Evolutionary conservation across 2,329 filamentous ascomycete genomes (phyloP), one percentile per base, ranked within the genome.

Genomic region (Coleophoma cylindrospora): DNA sequence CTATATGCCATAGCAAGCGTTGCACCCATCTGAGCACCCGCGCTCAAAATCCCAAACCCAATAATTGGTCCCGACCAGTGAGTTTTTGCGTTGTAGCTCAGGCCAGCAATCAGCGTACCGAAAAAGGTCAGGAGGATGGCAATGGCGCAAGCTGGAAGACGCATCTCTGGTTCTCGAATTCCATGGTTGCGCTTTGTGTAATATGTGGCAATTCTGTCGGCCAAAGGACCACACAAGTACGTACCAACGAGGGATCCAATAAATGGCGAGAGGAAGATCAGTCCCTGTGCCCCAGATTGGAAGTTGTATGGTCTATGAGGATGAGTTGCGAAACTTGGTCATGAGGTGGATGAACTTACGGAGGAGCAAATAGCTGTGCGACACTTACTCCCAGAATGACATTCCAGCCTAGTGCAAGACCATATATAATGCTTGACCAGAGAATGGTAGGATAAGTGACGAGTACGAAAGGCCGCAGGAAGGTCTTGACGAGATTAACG

Each of bases 121-220:
- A 59, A 45, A 40, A 61, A 62, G 12, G 58, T 61, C 17, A 63
- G 52, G 15, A 68, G 17, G 13, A 56, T 6, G 52, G 68, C 46
- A 41, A 55, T 9, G 46, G 59, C 2, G 49, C 56, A 61, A 13
- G 54, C 54, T 2, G 77, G 77, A 3, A 83, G 63, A n/a, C 79
- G 70, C 77, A 82, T 81, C 58, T 81, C 77, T 0, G 79, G 76
- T 45, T 80, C 73, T 12, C 78, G 69, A 27, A 82, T 70, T 6
- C 79, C 79, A 6, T 72, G 69, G 54, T 81, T 82, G 38, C 69
- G 68, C 47, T 64, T 67, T 0, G 79, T 81, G n/a, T 74, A 65
- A 49, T 75, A 52, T 17, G 48, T 54, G 2, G 54, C 52, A 38
- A 56, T 51, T 19, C 41, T 45, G 34, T 55, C 55, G 21, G 53